Evolutionary conservation across 2,329 filamentous ascomycete species (phyloP).

Genomic region (Epichloe sylvatica): DNA sequence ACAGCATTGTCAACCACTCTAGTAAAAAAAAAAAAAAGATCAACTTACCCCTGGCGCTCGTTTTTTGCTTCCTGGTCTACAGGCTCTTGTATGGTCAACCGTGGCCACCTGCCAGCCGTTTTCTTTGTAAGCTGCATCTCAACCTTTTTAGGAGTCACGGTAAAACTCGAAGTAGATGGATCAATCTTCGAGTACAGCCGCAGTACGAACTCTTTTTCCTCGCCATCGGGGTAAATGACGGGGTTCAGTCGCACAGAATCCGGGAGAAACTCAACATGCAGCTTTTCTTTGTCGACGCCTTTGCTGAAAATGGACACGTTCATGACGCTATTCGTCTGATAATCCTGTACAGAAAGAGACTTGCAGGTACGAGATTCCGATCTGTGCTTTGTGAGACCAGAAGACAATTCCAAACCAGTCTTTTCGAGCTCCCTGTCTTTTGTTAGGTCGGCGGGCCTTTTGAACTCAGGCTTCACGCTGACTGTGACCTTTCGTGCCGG

Average conservation of each 20-base stretch:
- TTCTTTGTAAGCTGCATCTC: slow-evolving; percentile 62
- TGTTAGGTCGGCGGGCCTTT: slow-evolving; percentile 13
- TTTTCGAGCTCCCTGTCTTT: background rate
- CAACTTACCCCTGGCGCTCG: background rate
- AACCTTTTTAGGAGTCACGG: slow-evolving; percentile 63
- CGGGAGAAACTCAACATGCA: slow-evolving; percentile 23
- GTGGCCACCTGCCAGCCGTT: slow-evolving; percentile 53
- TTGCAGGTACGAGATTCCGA: background rate
- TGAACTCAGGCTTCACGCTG: slow-evolving; percentile 17
- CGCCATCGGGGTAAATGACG: slow-evolving; percentile 29
- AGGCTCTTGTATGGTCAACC: slow-evolving; percentile 11
- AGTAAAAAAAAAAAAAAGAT: background rate
- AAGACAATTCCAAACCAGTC: background rate
- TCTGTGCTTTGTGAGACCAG: too few relatives aligned
- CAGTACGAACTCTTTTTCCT: slow-evolving; percentile 44
- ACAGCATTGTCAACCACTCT: background rate
- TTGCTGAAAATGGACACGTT: slow-evolving; percentile 30
- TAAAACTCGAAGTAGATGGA: slow-evolving; percentile 42
- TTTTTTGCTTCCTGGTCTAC: background rate
- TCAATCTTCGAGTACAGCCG: slow-evolving; percentile 55
- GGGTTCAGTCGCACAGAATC: slow-evolving; percentile 15
- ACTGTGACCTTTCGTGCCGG: slow-evolving; percentile 32
- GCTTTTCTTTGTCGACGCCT: slow-evolving; percentile 25
- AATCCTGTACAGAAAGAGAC: slow-evolving; percentile 20
- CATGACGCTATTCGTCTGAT: slow-evolving; percentile 21